Conservation (phyloP, 1,284 basidiomycete genomes). For the Entoloma clypeatum region DNA sequence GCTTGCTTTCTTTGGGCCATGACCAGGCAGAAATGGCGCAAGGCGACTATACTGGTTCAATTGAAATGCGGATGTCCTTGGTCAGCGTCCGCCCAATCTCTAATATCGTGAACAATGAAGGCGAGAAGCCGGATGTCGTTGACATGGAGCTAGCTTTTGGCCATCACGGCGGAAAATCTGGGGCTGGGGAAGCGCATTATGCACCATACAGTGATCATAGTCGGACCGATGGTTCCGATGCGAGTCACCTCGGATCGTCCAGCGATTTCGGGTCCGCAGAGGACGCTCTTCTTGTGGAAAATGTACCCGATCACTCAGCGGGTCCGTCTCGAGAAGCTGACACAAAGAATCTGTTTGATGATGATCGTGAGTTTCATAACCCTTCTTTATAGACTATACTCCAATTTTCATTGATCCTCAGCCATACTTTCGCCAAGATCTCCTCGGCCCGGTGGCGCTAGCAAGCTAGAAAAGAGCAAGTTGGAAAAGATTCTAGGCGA, state of each 20-base stretch:
- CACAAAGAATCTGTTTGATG: slow-evolving; percentile 30
- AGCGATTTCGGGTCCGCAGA: slow-evolving; percentile 10
- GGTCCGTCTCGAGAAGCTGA: slow-evolving; percentile 19
- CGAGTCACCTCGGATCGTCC: slow-evolving; percentile 5
- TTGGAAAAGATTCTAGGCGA: slow-evolving; percentile 75
- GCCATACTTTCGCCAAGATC: slow-evolving; percentile 6
- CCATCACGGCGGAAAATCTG: slow-evolving; percentile 13
- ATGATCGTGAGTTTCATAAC: slow-evolving; percentile 35
- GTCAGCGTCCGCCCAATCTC: slow-evolving; percentile 42
- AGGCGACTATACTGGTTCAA: slow-evolving; percentile 66
- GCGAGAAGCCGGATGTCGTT: slow-evolving; percentile 53
- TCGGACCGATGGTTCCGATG: slow-evolving; percentile 13
- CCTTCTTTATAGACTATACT: too few species aligned
- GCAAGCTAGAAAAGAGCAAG: slow-evolving; percentile 72
- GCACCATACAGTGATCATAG: slow-evolving; percentile 9
- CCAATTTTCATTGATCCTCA: not conserved
- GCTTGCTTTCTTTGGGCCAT: slow-evolving; percentile 57
- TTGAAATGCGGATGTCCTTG: slow-evolving; percentile 69
- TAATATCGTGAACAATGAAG: slow-evolving; percentile 28
- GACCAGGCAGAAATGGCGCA: slow-evolving; percentile 66
- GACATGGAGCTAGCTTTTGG: slow-evolving; percentile 57
- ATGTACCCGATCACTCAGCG: slow-evolving; percentile 1
- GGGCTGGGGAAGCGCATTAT: slow-evolving; percentile 7
- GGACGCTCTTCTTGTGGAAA: slow-evolving; percentile 13
- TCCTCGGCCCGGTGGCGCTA: slow-evolving; percentile 36